Evolutionary conservation across 2,329 filamentous ascomycete genomes (phyloP).

Genomic region (Dothideomycetes sp.): DNA sequence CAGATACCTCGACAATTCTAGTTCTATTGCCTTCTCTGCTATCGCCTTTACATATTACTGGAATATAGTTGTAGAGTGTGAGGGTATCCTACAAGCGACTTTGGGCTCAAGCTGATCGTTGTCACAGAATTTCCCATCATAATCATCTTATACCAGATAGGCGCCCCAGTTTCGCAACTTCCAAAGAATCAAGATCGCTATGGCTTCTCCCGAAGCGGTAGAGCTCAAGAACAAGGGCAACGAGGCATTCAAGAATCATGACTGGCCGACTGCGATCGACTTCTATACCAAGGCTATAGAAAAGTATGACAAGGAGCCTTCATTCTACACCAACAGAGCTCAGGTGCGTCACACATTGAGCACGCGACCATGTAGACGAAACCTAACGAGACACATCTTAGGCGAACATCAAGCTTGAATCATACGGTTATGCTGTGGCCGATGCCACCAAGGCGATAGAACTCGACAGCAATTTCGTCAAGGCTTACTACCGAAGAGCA

Average conservation of each 20-base stretch:
- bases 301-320: conserved; percentile 68
- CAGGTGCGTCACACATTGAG: conserved; percentile 52
- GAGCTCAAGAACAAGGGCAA: conserved; percentile 91
- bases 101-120: too few relatives aligned
- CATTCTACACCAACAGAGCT: conserved; percentile 88
- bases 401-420: conserved; percentile 91
- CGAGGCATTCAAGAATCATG: conserved; percentile 76
- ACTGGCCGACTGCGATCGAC: conserved; percentile 74
- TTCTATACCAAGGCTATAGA: conserved; percentile 83
- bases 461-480: conserved; percentile 76
- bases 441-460: conserved; percentile 89
- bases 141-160: too few relatives aligned
- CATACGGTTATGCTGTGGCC: conserved; percentile 83
- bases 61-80: too few relatives aligned
- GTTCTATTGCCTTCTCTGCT: too few relatives aligned
- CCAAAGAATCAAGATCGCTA: conserved; percentile 29
- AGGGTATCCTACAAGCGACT: too few relatives aligned
- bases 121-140: too few relatives aligned
- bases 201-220: conserved; percentile 45
- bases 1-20: too few relatives aligned
- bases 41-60: too few relatives aligned
- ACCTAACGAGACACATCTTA: conserved; percentile 24
- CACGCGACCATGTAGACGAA: conserved; percentile 14
- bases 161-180: too few relatives aligned
- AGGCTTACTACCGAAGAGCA: conserved; percentile 92